Evolutionary conservation across 768 basidiomycete species (phyloP).

Genomic region (Clavaria fumosa): DNA sequence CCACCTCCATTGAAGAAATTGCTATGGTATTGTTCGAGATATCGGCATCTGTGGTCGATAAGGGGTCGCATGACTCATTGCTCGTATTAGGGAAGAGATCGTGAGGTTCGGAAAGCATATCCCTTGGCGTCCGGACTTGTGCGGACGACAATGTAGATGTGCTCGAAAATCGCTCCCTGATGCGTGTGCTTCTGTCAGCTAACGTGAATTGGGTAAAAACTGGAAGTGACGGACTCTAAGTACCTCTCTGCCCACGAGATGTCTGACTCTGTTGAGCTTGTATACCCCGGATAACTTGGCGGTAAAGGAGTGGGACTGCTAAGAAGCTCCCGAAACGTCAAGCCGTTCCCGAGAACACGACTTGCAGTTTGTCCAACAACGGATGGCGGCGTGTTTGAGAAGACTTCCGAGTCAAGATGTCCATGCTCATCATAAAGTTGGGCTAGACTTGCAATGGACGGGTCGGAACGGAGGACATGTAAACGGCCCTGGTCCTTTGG

Average conservation of each 20-base stretch:
- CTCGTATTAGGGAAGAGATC: slow-evolving; percentile 24
- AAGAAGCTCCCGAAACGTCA: slow-evolving; percentile 59
- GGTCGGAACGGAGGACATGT: slow-evolving; percentile 50
- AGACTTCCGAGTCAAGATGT: slow-evolving; percentile 40
- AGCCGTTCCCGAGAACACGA: slow-evolving; percentile 46
- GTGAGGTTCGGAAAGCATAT: too few species aligned
- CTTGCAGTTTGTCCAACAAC: slow-evolving; percentile 24
- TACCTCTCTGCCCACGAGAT: slow-evolving; percentile 77
- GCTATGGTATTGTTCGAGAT: slow-evolving; percentile 28
- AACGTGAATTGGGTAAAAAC: too few species aligned
- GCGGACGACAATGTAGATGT: slow-evolving; percentile 34
- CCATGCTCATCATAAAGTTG: slow-evolving; percentile 64
- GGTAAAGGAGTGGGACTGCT: slow-evolving; percentile 30
- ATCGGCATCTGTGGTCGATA: slow-evolving; percentile 21
- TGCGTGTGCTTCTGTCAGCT: too few species aligned
- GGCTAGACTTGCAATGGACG: slow-evolving; percentile 62
- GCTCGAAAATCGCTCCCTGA: too few species aligned
- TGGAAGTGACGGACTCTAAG: slow-evolving; percentile 33
- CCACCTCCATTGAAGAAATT: slow-evolving; percentile 64
- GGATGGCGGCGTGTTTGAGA: slow-evolving; percentile 45
- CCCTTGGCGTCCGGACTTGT: too few species aligned
- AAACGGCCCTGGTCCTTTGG: slow-evolving; percentile 35
- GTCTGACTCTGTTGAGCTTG: slow-evolving; percentile 43
- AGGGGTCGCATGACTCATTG: slow-evolving; percentile 27
- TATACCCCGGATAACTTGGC: slow-evolving; percentile 14